Base-by-base conservation (phyloP, 225 moss, liverwort and hornwort genomes). In the Physcomitrellopsis africana region DNA sequence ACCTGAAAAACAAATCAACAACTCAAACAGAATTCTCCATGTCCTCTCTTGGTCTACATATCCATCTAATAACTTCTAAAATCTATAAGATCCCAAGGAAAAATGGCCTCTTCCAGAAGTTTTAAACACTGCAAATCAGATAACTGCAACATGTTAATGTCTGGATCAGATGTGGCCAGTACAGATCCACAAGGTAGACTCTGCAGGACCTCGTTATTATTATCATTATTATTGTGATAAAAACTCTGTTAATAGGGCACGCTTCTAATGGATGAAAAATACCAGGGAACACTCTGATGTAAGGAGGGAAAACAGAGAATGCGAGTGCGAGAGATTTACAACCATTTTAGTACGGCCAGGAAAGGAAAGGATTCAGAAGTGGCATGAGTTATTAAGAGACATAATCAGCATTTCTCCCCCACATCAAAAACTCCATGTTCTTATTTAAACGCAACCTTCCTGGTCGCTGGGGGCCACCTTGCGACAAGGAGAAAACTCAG, bases 1-100 rank as follows among this genome's bases (percentile, higher is more conserved):
- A 80, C 80, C 67, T 82, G 74, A 46, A 72, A 11, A 1, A 49
- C 37, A 26, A 2, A 29, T 26, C 26, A 12, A 60, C 12, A 72
- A 60, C 20, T 11, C n/a, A 44, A 41, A 60, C 20, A 52, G 10
- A 2, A 20, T 43, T 51, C 49, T 10, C n/a, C 29, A 60, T 5
- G 2, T 53, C 11, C 17, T 22, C 22, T 43, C 16, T 20, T 4
- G 16, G 45, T 75, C 17, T 56, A 15, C 41, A 3, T 8, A 27
- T 44, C 8, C 51, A n/a, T 47, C 29, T 4, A 18, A 5, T 10
- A 3, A 49, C 8, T 37, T 9, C 10, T 17, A 3, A 17, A 37
- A 16, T 37, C 3, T 19, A 3, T n/a, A 0, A 0, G 11, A 2
- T 19, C 63, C 10, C 9, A 9, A 1, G 18, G 42, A 9, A 43